These are phyloP conservation scores for Penicillium sp. DNA, from an alignment of 2,329 filamentous ascomycete genomes.

Conservation along the genomic window DNA sequence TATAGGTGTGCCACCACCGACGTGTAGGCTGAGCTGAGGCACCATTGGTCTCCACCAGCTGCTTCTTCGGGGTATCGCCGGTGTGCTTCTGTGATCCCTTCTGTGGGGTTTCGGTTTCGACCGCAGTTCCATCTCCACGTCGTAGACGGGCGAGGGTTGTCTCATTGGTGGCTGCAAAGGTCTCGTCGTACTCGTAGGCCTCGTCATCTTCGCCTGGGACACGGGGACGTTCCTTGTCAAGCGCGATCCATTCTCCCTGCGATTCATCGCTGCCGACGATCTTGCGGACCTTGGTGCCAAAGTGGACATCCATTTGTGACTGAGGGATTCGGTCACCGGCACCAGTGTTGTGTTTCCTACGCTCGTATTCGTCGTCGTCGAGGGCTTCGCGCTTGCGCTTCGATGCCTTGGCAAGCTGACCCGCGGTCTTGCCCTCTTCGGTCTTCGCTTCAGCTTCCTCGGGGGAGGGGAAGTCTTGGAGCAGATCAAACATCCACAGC, in stretches of 20 bases:
- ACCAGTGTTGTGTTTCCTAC: constrained; percentile 43
- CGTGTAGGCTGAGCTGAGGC: constrained; percentile 25
- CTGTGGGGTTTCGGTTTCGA: constrained; percentile 17
- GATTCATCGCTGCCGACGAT: constrained; percentile 36
- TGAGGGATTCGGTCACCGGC: constrained; percentile 47
- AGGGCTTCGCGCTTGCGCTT: constrained; percentile 39
- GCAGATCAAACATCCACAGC: constrained; percentile 85
- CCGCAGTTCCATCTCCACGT: constrained; percentile 17
- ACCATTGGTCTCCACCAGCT: constrained; percentile 17
- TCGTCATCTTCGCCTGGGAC: constrained; percentile 27
- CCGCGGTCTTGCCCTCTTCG: constrained; percentile 19
- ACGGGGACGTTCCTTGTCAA: constrained; percentile 25
- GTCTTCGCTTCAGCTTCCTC: constrained; percentile 23
- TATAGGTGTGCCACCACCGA: constrained; percentile 69
- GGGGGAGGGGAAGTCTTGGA: constrained; percentile 53
- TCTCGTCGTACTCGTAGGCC: constrained; percentile 28
- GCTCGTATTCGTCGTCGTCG: constrained; percentile 36
- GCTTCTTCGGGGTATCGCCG: constrained; percentile 20
- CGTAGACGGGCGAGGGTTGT: constrained; percentile 27
- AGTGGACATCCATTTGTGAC: constrained; percentile 36
- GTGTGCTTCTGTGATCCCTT: constrained; percentile 16
- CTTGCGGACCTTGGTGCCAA: constrained; percentile 44
- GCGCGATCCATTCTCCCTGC: constrained; percentile 28
- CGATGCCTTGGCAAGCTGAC: constrained; percentile 19
- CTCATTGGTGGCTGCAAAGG: constrained; percentile 25